A percentile compares a stretch with the other conserved stretches of the same genome.
Evolutionary conservation across 495 filamentous ascomycete species (phyloP).

Genomic region (Xeromyces bisporus): DNA sequence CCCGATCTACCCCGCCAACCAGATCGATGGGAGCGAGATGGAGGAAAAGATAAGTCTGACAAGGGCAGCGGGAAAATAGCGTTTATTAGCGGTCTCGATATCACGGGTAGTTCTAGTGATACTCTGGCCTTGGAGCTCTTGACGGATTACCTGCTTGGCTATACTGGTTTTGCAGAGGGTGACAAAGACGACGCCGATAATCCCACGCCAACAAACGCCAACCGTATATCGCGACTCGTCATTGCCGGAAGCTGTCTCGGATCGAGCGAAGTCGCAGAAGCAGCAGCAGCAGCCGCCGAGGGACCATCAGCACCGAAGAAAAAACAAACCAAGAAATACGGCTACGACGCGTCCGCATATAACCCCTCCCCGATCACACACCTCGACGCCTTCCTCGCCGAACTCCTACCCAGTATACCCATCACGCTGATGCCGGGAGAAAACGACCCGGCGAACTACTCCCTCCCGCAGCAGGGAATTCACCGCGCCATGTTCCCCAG

Average conservation of each 20-base stretch:
- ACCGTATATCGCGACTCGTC: slow-evolving; percentile 66
- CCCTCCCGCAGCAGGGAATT: slow-evolving; percentile 66
- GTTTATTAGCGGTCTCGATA: slow-evolving; percentile 72
- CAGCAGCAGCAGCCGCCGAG: slow-evolving; percentile 11
- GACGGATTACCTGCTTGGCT: slow-evolving; percentile 75
- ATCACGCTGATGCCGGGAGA: slow-evolving; percentile 64
- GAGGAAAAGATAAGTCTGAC: slow-evolving; percentile 20
- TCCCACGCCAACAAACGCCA: slow-evolving; percentile 18
- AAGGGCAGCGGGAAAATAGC: slow-evolving; percentile 51
- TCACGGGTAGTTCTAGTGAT: slow-evolving; percentile 59
- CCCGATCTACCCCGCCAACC: slow-evolving; percentile 74
- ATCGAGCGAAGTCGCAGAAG: slow-evolving; percentile 26
- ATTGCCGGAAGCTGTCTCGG: slow-evolving; percentile 83
- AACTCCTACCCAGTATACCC: slow-evolving; percentile 65
- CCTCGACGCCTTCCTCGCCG: slow-evolving; percentile 67
- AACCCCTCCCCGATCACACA: slow-evolving; percentile 68
- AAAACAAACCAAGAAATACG: slow-evolving; percentile 63
- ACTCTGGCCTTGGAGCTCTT: slow-evolving; percentile 59
- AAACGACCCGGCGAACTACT: slow-evolving; percentile 62
- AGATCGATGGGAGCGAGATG: slow-evolving; percentile 50
- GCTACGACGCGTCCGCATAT: slow-evolving; percentile 78
- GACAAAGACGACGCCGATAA: slow-evolving; percentile 34
- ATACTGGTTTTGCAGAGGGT: slow-evolving; percentile 42
- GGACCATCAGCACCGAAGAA: slow-evolving; percentile 20
- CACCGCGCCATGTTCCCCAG: slow-evolving; percentile 70